A percentile compares a stretch with the other conserved stretches of the same genome.
Conservation (phyloP, 2,329 filamentous ascomycete species). For the Akanthomyces uredinophilus region DNA sequence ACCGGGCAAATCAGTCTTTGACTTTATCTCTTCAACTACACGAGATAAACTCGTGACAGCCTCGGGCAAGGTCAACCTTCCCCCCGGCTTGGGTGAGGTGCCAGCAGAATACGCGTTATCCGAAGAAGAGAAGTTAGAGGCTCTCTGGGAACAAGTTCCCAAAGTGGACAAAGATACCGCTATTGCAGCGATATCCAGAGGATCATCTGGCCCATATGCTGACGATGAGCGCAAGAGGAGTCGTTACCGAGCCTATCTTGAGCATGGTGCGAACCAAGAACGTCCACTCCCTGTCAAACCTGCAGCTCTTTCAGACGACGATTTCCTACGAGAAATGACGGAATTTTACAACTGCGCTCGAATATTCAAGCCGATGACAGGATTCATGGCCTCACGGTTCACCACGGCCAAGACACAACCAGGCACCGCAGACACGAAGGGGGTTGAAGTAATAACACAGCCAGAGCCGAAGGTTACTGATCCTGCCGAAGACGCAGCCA, state of each 20-base stretch:
- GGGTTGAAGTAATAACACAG: constrained; percentile 25
- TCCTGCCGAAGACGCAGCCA: constrained; percentile 80
- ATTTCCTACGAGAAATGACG: constrained; percentile 73
- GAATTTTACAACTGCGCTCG: constrained; percentile 64
- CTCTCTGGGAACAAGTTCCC: constrained; percentile 55
- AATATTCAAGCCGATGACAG: constrained; percentile 88
- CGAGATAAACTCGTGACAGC: constrained; percentile 71
- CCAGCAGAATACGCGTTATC: constrained; percentile 59
- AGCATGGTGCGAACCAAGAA: constrained; percentile 55
- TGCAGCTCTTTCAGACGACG: constrained; percentile 50
- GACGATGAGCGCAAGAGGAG: constrained; percentile 73
- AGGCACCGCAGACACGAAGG: constrained; percentile 23
- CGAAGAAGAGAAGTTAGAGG: constrained; percentile 56
- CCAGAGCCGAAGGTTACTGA: constrained; percentile 43
- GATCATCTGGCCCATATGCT: constrained; percentile 67
- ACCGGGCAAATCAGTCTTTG: constrained; percentile 91
- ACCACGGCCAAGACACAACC: constrained; percentile 58
- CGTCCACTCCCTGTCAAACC: constrained; percentile 47
- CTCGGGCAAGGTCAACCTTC: constrained; percentile 72
- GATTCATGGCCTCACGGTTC: constrained; percentile 89
- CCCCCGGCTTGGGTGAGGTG: constrained; percentile 69
- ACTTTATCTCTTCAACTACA: constrained; percentile 75
- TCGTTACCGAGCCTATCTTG: constrained; percentile 79
- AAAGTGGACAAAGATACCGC: constrained; percentile 62
- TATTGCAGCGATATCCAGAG: constrained; percentile 62